phyloP scores from a whole-genome alignment of 495 filamentous ascomycete genomes.

The Tuber magnatum region DNA sequence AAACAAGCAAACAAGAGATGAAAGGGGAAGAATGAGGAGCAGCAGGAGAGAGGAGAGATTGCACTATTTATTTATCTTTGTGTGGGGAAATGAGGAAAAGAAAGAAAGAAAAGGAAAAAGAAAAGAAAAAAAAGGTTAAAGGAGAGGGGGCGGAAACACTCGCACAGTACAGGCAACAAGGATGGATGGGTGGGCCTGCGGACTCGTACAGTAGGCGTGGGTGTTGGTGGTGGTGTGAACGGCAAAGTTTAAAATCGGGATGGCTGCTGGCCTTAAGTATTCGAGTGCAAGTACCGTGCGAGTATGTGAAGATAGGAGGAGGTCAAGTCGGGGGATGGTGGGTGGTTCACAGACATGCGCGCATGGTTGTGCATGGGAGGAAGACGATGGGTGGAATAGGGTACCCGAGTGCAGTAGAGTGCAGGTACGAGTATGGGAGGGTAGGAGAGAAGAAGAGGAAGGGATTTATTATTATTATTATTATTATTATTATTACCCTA shows the following conservation, averaged over 20 bases:
- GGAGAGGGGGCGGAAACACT: background rate
- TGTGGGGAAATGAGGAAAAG: background rate
- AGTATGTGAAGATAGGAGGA: background rate
- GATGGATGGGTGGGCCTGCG: background rate
- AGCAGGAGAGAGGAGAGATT: background rate
- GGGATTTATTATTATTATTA: too few relatives aligned
- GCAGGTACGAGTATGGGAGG: too few relatives aligned
- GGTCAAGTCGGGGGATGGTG: background rate
- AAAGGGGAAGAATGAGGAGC: background rate
- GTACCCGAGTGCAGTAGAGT: background rate
- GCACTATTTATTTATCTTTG: background rate
- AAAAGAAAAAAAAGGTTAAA: background rate
- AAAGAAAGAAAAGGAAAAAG: background rate
- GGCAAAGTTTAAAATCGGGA: background rate
- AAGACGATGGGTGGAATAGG: background rate
- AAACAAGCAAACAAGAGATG: background rate
- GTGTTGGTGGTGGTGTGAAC: background rate
- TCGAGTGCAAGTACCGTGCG: too few relatives aligned
- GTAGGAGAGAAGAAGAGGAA: background rate
- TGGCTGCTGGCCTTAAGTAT: background rate
- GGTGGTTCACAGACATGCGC: background rate
- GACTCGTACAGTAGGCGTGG: too few relatives aligned
- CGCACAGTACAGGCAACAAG: background rate
- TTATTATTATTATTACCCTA: too few relatives aligned
- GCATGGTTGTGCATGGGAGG: background rate